A percentile compares a stretch with the other conserved stretches of the same genome.
These are phyloP conservation scores for Cystobasidium onofrii DNA, from an alignment of 768 basidiomycete genomes.

Conservation along the genomic window DNA sequence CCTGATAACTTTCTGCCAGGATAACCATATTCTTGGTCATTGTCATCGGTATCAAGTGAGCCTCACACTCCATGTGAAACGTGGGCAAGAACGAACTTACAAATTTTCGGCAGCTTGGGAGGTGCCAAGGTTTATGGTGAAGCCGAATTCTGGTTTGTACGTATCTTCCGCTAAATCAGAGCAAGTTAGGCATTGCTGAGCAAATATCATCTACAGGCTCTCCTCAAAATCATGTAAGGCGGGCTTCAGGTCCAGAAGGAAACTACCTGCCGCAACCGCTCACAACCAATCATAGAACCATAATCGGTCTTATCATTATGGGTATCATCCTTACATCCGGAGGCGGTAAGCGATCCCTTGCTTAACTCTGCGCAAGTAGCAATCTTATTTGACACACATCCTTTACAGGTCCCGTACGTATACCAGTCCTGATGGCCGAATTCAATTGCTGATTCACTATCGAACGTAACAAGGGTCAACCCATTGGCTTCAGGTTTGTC, in stretches of 20 bases:
- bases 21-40: constrained; percentile 46
- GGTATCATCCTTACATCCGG: constrained; percentile 37
- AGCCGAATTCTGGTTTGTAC: constrained; percentile 53
- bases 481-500: constrained; percentile 43
- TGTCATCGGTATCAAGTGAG: constrained; percentile 46
- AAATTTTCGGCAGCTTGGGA: constrained; percentile 24
- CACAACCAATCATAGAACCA: constrained; percentile 5
- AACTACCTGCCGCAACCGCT: too few species aligned
- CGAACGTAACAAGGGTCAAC: neutral
- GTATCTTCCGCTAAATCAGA: neutral
- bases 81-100: constrained; percentile 34
- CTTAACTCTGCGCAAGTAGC: too few species aligned
- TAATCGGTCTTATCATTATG: constrained; percentile 35
- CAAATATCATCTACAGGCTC: constrained; percentile 35
- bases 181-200: neutral
- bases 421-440: neutral
- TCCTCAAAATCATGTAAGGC: constrained; percentile 27
- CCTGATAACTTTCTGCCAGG: constrained; percentile 35
- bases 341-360: neutral
- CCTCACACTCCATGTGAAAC: constrained; percentile 50
- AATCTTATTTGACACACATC: neutral
- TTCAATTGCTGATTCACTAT: neutral
- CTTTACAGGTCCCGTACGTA: neutral
- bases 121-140: constrained; percentile 39
- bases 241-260: neutral